Conservation (phyloP, 2,329 filamentous ascomycete species). For the Botryotinia globosa region DNA sequence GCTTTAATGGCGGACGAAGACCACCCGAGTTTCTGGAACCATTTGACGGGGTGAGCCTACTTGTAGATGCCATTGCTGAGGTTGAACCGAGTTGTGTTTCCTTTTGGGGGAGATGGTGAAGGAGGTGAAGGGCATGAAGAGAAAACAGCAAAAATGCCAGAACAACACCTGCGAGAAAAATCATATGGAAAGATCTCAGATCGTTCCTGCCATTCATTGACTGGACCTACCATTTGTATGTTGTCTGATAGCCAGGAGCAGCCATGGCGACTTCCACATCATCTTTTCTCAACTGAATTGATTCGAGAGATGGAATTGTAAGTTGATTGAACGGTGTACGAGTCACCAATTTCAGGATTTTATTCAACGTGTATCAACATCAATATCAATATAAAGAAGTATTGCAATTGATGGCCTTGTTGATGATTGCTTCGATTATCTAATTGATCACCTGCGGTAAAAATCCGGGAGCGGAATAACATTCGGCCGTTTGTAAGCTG, state of each 20-base stretch:
- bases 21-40: background rate
- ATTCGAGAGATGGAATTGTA: too few species aligned
- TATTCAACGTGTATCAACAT: too few species aligned
- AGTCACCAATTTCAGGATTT: too few species aligned
- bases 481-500: background rate
- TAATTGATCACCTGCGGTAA: background rate
- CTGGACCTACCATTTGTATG: background rate
- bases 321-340: too few species aligned
- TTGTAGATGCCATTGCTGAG: background rate
- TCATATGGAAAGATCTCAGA: background rate
- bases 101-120: too few species aligned
- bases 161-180: background rate
- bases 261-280: background rate
- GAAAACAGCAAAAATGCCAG: background rate
- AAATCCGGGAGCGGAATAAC: background rate
- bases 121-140: background rate
- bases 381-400: background rate
- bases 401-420: background rate
- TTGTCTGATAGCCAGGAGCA: background rate
- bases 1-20: background rate
- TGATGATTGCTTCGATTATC: background rate
- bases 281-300: background rate
- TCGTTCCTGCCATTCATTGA: background rate
- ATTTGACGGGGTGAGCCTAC: background rate
- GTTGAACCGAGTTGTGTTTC: background rate